These are phyloP conservation scores for Pseudozyma hubeiensis DNA, from an alignment of 1,284 basidiomycete species.

Conservation along the genomic window DNA sequence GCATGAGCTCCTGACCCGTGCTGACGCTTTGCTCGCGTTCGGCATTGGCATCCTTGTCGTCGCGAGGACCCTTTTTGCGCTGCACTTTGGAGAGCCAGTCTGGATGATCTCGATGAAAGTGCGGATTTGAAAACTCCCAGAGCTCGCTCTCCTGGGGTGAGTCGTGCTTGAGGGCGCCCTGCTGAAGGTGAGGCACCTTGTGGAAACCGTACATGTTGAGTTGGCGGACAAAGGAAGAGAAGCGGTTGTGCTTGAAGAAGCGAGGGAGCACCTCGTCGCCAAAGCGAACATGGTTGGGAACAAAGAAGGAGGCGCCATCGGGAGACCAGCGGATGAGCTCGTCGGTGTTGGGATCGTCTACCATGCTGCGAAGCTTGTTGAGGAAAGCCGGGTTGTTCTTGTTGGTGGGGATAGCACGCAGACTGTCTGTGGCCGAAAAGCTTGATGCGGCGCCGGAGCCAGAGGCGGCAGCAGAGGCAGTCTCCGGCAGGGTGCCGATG, in stretches of 20 bases:
- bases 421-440: conserved; percentile 19
- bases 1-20: conserved; percentile 43
- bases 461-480: conserved; percentile 15
- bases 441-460: conserved; percentile 9
- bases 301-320: conserved; percentile 89
- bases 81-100: conserved; percentile 90
- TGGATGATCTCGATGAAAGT: conserved; percentile 89
- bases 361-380: conserved; percentile 90
- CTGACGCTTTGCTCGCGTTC: conserved; percentile 26
- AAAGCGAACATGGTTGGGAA: conserved; percentile 92
- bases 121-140: conserved; percentile 91
- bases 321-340: conserved; percentile 90
- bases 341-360: conserved; percentile 84
- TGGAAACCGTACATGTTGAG: conserved; percentile 78
- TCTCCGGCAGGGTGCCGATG: conserved; percentile 42
- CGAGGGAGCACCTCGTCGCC: conserved; percentile 76
- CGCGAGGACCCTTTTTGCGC: conserved; percentile 72
- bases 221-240: conserved; percentile 88
- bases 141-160: conserved; percentile 78
- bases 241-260: conserved; percentile 73
- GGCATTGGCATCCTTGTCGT: conserved; percentile 44
- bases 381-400: conserved; percentile 81
- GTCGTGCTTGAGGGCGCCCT: conserved; percentile 80
- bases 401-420: conserved; percentile 53
- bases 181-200: conserved; percentile 83